A percentile compares a stretch with the other conserved stretches of the same genome.
phyloP scores from a whole-genome alignment of 345 rosid genomes.

The Zanthoxylum bungeanum region DNA sequence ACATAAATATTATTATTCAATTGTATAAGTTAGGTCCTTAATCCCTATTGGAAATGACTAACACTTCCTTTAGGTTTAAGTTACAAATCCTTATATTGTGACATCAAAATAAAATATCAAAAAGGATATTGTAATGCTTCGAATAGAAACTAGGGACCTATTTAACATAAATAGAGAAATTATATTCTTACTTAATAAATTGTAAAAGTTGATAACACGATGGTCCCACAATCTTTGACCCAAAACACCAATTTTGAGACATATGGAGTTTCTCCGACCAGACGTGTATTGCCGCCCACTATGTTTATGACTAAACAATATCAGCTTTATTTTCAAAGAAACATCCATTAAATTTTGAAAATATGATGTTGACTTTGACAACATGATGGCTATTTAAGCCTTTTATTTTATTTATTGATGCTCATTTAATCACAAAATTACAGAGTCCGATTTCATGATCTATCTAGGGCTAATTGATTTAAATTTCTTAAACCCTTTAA shows the following conservation, averaged over 20 bases:
- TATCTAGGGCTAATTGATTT: background rate
- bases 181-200: too few relatives aligned
- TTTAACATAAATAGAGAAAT: too few relatives aligned
- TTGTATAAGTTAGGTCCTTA: too few relatives aligned
- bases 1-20: too few relatives aligned
- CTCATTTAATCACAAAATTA: background rate
- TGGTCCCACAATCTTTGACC: conserved; percentile 14
- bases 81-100: background rate
- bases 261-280: conserved; percentile 9
- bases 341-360: conserved; percentile 11
- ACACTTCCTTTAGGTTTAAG: background rate
- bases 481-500: background rate
- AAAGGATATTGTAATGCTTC: too few relatives aligned
- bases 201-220: background rate
- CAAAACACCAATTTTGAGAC: background rate
- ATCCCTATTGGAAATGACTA: background rate
- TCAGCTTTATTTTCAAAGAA: background rate
- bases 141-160: background rate
- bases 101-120: too few relatives aligned
- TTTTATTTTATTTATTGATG: background rate
- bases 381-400: background rate
- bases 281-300: conserved; percentile 12
- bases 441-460: background rate
- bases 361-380: background rate
- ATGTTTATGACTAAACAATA: background rate